A percentile compares a stretch with the other conserved stretches of the same genome.
phyloP scores from a whole-genome alignment of 495 filamentous ascomycete species.

The Letharia lupina region DNA sequence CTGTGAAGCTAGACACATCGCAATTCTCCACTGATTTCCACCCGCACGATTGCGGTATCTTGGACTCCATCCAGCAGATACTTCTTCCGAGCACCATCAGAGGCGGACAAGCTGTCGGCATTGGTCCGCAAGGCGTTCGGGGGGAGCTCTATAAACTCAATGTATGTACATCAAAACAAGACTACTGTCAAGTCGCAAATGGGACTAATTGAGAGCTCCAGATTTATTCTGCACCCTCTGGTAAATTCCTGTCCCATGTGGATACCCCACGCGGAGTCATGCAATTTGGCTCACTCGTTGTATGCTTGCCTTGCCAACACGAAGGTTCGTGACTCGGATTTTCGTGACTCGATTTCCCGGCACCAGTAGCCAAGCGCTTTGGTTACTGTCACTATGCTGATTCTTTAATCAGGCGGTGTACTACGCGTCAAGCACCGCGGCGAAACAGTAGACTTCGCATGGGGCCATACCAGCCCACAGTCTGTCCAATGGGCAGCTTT shows the following conservation, averaged over 20 bases:
- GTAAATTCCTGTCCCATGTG: constrained; percentile 45
- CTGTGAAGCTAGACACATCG: neutral
- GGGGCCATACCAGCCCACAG: constrained; percentile 26
- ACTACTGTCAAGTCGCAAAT: no score
- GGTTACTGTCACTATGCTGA: neutral
- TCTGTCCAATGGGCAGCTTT: constrained; percentile 51
- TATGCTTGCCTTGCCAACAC: constrained; percentile 42
- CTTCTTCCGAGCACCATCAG: neutral
- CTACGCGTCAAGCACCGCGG: neutral
- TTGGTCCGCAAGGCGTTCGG: neutral
- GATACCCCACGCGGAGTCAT: constrained; percentile 42
- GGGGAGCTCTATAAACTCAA: constrained; percentile 1
- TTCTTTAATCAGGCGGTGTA: neutral
- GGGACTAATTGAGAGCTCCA: neutral
- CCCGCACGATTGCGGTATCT: neutral
- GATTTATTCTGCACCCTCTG: constrained; percentile 37
- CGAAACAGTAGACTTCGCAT: neutral
- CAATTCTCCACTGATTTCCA: neutral
- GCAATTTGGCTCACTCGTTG: constrained; percentile 50
- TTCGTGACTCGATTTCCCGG: no score
- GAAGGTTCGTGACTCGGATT: constrained; percentile 12
- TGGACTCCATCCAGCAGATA: neutral
- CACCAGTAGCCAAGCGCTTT: neutral
- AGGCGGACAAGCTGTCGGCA: neutral
- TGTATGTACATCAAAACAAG: neutral